These are phyloP conservation scores for Astragalus glycyphyllos DNA, from an alignment of 306 rosid species.

Conservation along the genomic window DNA sequence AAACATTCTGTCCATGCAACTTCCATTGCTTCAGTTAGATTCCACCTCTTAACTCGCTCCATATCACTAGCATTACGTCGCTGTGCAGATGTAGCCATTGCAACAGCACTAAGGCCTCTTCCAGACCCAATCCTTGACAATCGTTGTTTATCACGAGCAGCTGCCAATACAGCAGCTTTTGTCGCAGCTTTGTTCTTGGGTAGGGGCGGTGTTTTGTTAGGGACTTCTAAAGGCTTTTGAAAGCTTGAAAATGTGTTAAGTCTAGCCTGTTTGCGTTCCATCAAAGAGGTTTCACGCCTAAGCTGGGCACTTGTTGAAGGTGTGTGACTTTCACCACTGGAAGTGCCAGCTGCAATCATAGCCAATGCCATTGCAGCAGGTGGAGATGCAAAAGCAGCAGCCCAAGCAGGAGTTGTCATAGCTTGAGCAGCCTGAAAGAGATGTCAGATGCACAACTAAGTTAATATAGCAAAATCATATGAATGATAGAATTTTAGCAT, in stretches of 20 bases:
- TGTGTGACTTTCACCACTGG: slow-evolving; percentile 77
- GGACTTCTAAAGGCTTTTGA: slow-evolving; percentile 74
- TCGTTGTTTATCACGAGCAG: slow-evolving; percentile 93
- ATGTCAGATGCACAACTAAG: slow-evolving; percentile 34
- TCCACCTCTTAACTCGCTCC: slow-evolving; percentile 95
- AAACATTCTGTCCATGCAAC: slow-evolving; percentile 99
- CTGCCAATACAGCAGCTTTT: slow-evolving; percentile 95
- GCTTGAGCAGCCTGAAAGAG: slow-evolving; percentile 85
- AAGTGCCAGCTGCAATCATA: slow-evolving; percentile 99
- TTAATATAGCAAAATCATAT: slow-evolving; percentile 33
- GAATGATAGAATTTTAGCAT: slow-evolving; percentile 18
- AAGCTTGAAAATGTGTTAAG: slow-evolving; percentile 94
- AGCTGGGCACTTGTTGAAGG: slow-evolving; percentile 64
- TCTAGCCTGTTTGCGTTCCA: slow-evolving; percentile 80
- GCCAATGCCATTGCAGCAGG: slow-evolving; percentile 99
- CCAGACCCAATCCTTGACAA: slow-evolving; percentile 93
- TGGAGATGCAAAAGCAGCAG: slow-evolving; percentile 99
- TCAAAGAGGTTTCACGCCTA: slow-evolving; percentile 82
- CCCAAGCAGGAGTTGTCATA: slow-evolving; percentile 95
- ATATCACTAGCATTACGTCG: slow-evolving; percentile 81
- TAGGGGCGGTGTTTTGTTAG: slow-evolving; percentile 65
- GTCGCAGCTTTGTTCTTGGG: slow-evolving; percentile 94
- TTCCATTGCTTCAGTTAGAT: slow-evolving; percentile 91
- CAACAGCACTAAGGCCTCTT: slow-evolving; percentile 98
- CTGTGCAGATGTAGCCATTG: slow-evolving; percentile 99